Evolutionary conservation across 441 rosid species (phyloP), one percentile per base, ranked within the genome.

Genomic region (Eruca vesicaria): DNA sequence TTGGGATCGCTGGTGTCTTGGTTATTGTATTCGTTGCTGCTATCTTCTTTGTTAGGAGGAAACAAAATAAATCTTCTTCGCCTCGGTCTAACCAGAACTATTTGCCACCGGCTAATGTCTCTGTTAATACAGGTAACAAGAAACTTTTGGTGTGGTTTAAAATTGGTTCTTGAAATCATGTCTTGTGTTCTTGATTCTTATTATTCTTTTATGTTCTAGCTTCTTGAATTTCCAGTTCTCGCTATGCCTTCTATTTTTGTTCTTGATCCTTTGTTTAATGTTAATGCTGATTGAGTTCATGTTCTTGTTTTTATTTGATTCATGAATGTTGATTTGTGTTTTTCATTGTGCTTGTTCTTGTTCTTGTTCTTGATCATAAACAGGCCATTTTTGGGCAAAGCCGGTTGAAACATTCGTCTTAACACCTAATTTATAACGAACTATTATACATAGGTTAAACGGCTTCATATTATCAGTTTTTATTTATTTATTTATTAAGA

Each of bases 21-120:
- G 16, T 89, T n/a, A 5, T 93, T 11, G 76, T 82, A 20, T 66
- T 88, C 16, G 15, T 90, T 16, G 83, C 76, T 36, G 64, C 79
- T 19, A 15, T 83, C 43, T 75, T 82, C 61, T 18, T 75, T 20
- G 58, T 71, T 36, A 76, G 52, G 66, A 82, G 75, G 70, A 86
- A 82, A 63, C 83, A 71, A 16, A 87, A 77, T 32, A 82, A 59
- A 66, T 21, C 62, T 60, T 41, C 75, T 53, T 74, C 78, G 4
- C 61, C 61, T 7, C 81, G 82, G 56, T 38, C 78, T 36, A 63
- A 77, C 53, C 82, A 78, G 48, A 45, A 9, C 33, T 84, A 85
- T 75, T 78, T 84, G 76, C 87, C 93, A 10, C 86, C 93, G 9
- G 86, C 76, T 45, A 79, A 69, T 80, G 82, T 85, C 72, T 19